These are phyloP conservation scores for Peniophora sp. DNA, from an alignment of 1,284 basidiomycete genomes.

Conservation along the genomic window DNA sequence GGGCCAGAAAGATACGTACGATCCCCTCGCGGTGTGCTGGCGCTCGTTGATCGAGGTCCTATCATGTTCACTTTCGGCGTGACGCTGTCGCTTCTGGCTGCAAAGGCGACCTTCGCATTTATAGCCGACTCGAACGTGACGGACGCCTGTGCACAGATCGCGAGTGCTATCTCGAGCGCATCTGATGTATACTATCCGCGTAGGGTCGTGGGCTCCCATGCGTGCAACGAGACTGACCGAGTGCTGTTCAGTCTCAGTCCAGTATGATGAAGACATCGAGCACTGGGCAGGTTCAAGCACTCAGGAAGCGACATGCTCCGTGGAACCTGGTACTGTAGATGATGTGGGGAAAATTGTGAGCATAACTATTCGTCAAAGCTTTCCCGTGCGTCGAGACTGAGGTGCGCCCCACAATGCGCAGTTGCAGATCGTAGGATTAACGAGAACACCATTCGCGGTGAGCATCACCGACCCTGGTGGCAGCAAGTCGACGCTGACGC, in stretches of 20 bases:
- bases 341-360: constrained; percentile 38
- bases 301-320: constrained; percentile 35
- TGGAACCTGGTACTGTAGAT: constrained; percentile 39
- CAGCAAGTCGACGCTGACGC: background rate
- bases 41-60: background rate
- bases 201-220: background rate
- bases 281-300: constrained; percentile 41
- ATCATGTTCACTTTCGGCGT: background rate
- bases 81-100: background rate
- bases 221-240: background rate
- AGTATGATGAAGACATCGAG: constrained; percentile 29
- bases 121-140: background rate
- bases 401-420: constrained; percentile 5
- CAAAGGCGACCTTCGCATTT: background rate
- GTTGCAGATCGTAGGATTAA: constrained; percentile 36
- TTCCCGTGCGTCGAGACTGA: background rate
- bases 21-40: background rate
- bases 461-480: constrained; percentile 4
- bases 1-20: background rate
- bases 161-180: background rate
- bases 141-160: background rate
- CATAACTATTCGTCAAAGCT: background rate
- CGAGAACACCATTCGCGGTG: constrained; percentile 31
- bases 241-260: constrained; percentile 9
- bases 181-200: background rate